Evolutionary conservation across 805 yeast species (phyloP).

Genomic region (Cyberlindnera veronae): DNA sequence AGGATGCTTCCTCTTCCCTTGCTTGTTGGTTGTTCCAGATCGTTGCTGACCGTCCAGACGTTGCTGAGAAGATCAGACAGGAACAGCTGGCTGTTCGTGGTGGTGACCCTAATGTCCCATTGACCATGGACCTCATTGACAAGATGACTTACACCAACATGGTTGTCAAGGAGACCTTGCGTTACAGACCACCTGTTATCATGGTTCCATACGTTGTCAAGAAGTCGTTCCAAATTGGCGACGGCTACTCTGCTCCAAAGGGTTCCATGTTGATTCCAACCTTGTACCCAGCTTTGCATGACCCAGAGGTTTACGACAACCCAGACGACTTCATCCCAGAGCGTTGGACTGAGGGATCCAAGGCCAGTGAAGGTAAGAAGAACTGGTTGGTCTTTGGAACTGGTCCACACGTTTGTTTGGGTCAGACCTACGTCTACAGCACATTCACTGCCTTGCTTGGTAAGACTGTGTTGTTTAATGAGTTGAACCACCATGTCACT

Average conservation of each 20-base stretch:
- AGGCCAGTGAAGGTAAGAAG: slow-evolving; percentile 71
- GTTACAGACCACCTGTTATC: slow-evolving; percentile 95
- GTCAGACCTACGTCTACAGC: slow-evolving; percentile 90
- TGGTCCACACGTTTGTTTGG: slow-evolving; percentile 95
- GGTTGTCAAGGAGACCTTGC: slow-evolving; percentile 89
- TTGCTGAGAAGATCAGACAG: slow-evolving; percentile 78
- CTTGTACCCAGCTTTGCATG: slow-evolving; percentile 92
- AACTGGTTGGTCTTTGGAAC: slow-evolving; percentile 98
- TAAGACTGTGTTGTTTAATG: slow-evolving; percentile 77
- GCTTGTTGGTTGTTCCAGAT: slow-evolving; percentile 98
- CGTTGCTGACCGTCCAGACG: slow-evolving; percentile 93
- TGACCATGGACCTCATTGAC: slow-evolving; percentile 73
- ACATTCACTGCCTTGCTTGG: slow-evolving; percentile 88
- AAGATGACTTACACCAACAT: slow-evolving; percentile 82
- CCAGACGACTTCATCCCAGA: slow-evolving; percentile 96
- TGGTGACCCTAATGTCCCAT: slow-evolving; percentile 61
- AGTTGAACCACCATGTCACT: slow-evolving; percentile 80
- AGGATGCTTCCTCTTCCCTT: slow-evolving; percentile 95
- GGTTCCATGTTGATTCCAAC: slow-evolving; percentile 98
- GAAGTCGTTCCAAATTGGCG: slow-evolving; percentile 77
- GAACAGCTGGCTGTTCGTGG: slow-evolving; percentile 85
- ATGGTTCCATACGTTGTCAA: slow-evolving; percentile 98
- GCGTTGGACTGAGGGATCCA: slow-evolving; percentile 83
- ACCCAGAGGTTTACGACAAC: slow-evolving; percentile 91
- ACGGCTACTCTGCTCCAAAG: slow-evolving; percentile 87